A percentile compares a stretch with the other conserved stretches of the same genome.
phyloP scores from a whole-genome alignment of 148 eudicot genomes.

The Fagopyrum tataricum region DNA sequence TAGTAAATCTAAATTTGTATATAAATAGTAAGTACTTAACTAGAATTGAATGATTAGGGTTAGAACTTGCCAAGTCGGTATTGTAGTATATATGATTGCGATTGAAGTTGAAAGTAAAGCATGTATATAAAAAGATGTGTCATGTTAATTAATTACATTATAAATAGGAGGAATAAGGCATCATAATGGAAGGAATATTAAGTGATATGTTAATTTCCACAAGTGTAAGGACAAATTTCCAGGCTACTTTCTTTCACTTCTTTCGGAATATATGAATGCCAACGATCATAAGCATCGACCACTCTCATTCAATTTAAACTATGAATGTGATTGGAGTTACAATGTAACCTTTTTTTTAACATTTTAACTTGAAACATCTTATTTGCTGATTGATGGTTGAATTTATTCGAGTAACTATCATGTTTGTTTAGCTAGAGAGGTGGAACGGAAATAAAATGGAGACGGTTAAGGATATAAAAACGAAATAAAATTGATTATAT shows the following conservation, averaged over 20 bases:
- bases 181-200: slow-evolving; percentile 5
- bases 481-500: too few relatives aligned
- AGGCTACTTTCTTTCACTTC: slow-evolving; percentile 2
- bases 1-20: too few relatives aligned
- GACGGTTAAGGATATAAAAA: too few relatives aligned
- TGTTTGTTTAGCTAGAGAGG: too few relatives aligned
- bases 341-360: too few relatives aligned
- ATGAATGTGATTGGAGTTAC: too few relatives aligned
- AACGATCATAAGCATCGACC: not conserved
- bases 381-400: too few relatives aligned
- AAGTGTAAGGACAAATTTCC: slow-evolving; percentile 2
- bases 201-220: slow-evolving; percentile 9
- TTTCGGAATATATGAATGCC: not conserved
- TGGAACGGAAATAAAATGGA: too few relatives aligned
- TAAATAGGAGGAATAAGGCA: not conserved
- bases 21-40: too few relatives aligned
- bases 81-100: not conserved
- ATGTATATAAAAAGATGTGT: not conserved
- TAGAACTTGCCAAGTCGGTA: not conserved
- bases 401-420: too few relatives aligned
- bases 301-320: not conserved
- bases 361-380: too few relatives aligned
- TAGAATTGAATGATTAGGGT: not conserved
- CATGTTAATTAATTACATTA: not conserved
- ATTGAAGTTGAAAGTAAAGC: not conserved